Evolutionary conservation across 257 asterid genomes (phyloP).

Genomic region (Jacaranda mimosifolia): DNA sequence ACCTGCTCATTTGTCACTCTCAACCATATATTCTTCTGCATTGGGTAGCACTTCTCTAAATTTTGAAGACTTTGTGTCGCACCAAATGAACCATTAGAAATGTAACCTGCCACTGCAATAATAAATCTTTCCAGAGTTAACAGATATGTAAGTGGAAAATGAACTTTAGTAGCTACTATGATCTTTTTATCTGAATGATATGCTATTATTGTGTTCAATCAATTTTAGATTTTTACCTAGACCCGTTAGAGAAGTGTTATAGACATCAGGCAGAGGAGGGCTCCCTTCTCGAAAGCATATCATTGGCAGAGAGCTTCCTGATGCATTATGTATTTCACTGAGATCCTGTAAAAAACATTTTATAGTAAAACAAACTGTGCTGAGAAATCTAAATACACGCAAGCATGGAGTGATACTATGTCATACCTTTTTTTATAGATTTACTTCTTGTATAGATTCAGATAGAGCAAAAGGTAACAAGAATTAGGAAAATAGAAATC

Average conservation of each 20-base stretch:
- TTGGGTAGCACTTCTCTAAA: conserved; percentile 83
- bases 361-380: conserved; percentile 18
- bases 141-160: background rate
- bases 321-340: conserved; percentile 47
- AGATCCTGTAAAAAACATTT: conserved; percentile 56
- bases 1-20: conserved; percentile 89
- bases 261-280: conserved; percentile 92
- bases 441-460: background rate
- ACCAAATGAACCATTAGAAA: conserved; percentile 70
- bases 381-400: background rate
- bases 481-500: background rate
- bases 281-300: conserved; percentile 95
- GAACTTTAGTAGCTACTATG: background rate
- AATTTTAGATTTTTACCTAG: conserved; percentile 57
- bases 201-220: background rate
- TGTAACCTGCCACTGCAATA: conserved; percentile 61
- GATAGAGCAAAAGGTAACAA: background rate
- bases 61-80: conserved; percentile 67
- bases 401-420: background rate
- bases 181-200: background rate
- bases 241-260: conserved; percentile 70
- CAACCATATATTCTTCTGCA: conserved; percentile 79
- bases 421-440: background rate
- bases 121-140: conserved; percentile 33
- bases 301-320: conserved; percentile 67